Base-by-base conservation (phyloP, 768 basidiomycete genomes). In the Dacryopinax primogenitus region DNA sequence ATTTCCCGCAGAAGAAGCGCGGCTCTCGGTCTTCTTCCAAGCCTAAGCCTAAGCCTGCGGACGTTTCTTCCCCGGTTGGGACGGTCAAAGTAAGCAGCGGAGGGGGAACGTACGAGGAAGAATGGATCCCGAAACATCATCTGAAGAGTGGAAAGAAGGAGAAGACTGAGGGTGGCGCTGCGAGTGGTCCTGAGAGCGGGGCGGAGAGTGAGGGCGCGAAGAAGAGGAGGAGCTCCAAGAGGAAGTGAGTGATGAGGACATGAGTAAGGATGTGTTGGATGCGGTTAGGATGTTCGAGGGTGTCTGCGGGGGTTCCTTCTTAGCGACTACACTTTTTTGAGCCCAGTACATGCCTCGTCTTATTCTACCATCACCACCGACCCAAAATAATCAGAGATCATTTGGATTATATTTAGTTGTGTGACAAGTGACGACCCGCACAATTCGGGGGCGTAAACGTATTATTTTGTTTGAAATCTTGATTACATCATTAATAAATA, bases 121-220 rank as follows among this genome's bases (percentile, higher is more conserved):
- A 92, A 71, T 92, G 90, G 90, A 92, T 92, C 69, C 90, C 90
- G n/a, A 87, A 87, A 69, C 88, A 90, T 71, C 90, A 92, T 70
- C 77, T 90, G 67, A 87, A 83, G 78, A 58, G 32, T 23, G 30
- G 4, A 9, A 87, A 88, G 74, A 65, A 76, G 33, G 79, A 81
- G 68, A 79, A 80, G 71, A 75, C 74, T 37, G 68, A 69, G 7
- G 80, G 77, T 30, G 77, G 73, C 39, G 66, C 78, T 23, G 82
- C 77, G 68, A 84, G 84, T 65, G 88, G 82, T 23, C 87, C 86
- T 51, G 87, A 87, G 64, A 67, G 68, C 65, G 66, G 45, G 15
- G 62, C 63, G 30, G 45, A 36, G 16, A 68, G 67, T 61, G 51
- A 58, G 30, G 67, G 67, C 4, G 47, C 63, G 1, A 66, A 67